These are phyloP conservation scores for Sungouiozyma intestinalis DNA, from an alignment of 805 yeast genomes.

Conservation along the genomic window DNA sequence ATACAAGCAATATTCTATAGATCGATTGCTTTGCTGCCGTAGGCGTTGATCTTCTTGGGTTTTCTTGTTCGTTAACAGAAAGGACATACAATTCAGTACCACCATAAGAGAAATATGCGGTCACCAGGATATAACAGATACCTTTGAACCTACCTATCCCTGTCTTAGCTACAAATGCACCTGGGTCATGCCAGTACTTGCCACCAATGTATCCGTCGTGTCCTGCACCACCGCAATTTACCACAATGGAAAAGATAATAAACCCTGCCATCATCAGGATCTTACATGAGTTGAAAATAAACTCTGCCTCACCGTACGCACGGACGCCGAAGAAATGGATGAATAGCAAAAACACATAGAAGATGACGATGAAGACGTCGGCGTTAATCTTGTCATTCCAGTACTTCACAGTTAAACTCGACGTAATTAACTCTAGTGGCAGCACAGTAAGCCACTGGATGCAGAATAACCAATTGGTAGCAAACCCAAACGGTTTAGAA, in stretches of 20 bases:
- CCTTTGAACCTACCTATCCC: constrained; percentile 43
- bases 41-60: constrained; percentile 50
- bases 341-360: constrained; percentile 39
- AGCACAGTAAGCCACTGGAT: constrained; percentile 54
- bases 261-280: constrained; percentile 49
- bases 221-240: constrained; percentile 52
- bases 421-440: constrained; percentile 57
- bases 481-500: constrained; percentile 62
- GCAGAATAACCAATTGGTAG: constrained; percentile 61
- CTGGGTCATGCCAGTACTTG: constrained; percentile 49
- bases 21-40: constrained; percentile 56
- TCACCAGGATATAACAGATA: constrained; percentile 52
- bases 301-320: constrained; percentile 66
- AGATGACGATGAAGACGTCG: constrained; percentile 48
- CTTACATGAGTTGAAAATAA: constrained; percentile 43
- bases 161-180: constrained; percentile 29
- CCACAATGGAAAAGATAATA: constrained; percentile 43
- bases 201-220: constrained; percentile 49
- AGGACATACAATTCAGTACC: constrained; percentile 59
- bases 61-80: constrained; percentile 57
- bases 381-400: constrained; percentile 40
- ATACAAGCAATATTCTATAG: constrained; percentile 53
- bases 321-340: constrained; percentile 52
- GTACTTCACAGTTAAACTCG: constrained; percentile 41
- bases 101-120: constrained; percentile 55